Evolutionary conservation across 1,139 yeast genomes (phyloP).

Genomic region (Pichia sp.): DNA sequence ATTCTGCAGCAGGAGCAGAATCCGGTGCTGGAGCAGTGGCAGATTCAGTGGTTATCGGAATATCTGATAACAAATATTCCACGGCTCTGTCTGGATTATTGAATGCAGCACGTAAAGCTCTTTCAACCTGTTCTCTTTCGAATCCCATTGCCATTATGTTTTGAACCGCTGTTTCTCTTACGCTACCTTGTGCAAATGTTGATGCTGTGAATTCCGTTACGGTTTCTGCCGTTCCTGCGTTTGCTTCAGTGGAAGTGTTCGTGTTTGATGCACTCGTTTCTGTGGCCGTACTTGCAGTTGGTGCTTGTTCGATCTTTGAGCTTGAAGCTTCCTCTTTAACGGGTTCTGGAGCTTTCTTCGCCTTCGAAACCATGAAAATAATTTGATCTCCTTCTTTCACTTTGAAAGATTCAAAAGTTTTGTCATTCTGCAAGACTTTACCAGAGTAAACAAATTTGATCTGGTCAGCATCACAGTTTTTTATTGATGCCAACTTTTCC

Average conservation of each 20-base stretch:
- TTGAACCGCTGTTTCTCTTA: conserved; percentile 63
- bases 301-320: conserved; percentile 24
- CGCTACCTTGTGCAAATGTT: conserved; percentile 59
- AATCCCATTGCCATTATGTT: conserved; percentile 97
- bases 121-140: conserved; percentile 79
- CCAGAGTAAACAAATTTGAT: conserved; percentile 91
- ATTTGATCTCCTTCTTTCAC: conserved; percentile 88
- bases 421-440: conserved; percentile 82
- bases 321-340: conserved; percentile 16
- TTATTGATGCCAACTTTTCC: conserved; percentile 63
- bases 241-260: conserved; percentile 25
- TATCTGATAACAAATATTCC: conserved; percentile 85
- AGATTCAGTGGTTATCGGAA: conserved; percentile 39
- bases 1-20: conserved; percentile 9
- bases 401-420: conserved; percentile 65
- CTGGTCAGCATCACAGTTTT: conserved; percentile 67
- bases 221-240: conserved; percentile 26
- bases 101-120: conserved; percentile 91
- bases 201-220: conserved; percentile 38
- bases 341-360: conserved; percentile 37
- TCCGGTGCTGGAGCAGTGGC: conserved; percentile 32
- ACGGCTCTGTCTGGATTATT: conserved; percentile 98
- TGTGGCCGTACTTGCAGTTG: conserved; percentile 27
- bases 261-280: conserved; percentile 14
- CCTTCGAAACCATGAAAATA: conserved; percentile 78